A percentile compares a stretch with the other conserved stretches of the same genome.
Evolutionary conservation across 768 basidiomycete species (phyloP).

Genomic region (Leccinum imitatum): DNA sequence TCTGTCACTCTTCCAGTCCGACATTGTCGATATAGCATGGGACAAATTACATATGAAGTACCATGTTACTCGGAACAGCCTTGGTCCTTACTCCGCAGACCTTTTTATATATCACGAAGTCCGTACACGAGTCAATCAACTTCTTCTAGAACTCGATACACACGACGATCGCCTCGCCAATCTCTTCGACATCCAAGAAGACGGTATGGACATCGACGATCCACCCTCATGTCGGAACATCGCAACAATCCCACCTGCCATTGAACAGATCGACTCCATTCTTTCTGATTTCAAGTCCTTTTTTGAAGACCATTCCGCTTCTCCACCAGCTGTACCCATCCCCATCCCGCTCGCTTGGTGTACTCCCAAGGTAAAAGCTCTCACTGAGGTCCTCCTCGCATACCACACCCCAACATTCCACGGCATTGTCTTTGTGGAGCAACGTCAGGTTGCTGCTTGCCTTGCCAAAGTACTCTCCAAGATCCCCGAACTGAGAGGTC

Average conservation of each 20-base stretch:
- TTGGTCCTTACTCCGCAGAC: constrained; percentile 77
- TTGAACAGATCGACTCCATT: constrained; percentile 48
- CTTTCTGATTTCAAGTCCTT: constrained; percentile 45
- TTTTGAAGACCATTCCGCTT: constrained; percentile 34
- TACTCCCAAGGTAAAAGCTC: constrained; percentile 65
- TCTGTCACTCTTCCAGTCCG: constrained; percentile 41
- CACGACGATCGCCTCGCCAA: constrained; percentile 18
- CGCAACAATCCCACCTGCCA: constrained; percentile 36
- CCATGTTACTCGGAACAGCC: constrained; percentile 53
- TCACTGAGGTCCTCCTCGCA: constrained; percentile 60
- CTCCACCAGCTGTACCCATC: constrained; percentile 36
- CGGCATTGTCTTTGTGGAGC: constrained; percentile 85
- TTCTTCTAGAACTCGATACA: constrained; percentile 33
- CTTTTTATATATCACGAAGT: constrained; percentile 66
- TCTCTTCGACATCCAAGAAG: constrained; percentile 17
- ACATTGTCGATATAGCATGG: constrained; percentile 50
- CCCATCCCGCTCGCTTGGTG: constrained; percentile 59
- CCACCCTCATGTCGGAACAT: constrained; percentile 15
- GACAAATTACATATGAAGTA: constrained; percentile 63
- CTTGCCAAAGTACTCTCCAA: constrained; percentile 63
- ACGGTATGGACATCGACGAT: constrained; percentile 32
- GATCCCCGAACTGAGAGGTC: constrained; percentile 54
- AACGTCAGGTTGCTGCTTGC: constrained; percentile 74
- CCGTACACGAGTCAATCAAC: constrained; percentile 45
- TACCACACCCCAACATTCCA: constrained; percentile 62